Percentiles rank a stretch among this genome's conserved stretches.
Evolutionary conservation across 345 rosid species (phyloP).

Genomic region (Durio zibethinus): DNA sequence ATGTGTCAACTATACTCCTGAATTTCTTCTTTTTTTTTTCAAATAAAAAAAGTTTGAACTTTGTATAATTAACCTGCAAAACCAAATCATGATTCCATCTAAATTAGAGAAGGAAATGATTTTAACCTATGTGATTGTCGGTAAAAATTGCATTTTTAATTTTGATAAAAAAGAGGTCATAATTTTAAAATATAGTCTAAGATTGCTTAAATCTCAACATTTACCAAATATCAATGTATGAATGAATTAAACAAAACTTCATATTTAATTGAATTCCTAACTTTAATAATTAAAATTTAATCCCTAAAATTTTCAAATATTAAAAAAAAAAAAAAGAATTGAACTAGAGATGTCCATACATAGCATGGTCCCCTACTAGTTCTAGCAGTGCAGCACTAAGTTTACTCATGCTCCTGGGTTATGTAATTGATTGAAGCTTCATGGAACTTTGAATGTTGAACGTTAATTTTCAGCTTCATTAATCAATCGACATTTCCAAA

Average conservation of each 20-base stretch:
- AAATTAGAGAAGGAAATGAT: background rate
- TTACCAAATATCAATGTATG: no score
- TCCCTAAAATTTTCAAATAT: no score
- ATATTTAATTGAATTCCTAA: background rate
- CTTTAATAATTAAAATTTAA: no score
- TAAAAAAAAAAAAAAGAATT: no score
- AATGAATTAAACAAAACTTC: no score
- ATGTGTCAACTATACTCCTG: background rate
- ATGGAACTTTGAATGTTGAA: background rate
- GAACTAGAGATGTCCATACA: background rate
- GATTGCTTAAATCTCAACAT: no score
- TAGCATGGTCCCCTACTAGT: constrained; percentile 1
- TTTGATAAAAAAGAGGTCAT: background rate
- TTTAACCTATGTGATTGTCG: background rate
- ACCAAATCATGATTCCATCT: background rate
- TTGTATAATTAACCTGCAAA: background rate
- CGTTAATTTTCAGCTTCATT: no score
- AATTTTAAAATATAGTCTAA: no score
- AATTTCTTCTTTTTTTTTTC: background rate
- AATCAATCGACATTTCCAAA: no score
- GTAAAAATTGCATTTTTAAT: background rate
- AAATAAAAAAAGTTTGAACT: background rate
- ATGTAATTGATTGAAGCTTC: no score
- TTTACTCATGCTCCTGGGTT: background rate
- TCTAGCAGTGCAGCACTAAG: background rate